Evolutionary conservation across 2,329 filamentous ascomycete genomes (phyloP).

Genomic region (Colletotrichum sp.): DNA sequence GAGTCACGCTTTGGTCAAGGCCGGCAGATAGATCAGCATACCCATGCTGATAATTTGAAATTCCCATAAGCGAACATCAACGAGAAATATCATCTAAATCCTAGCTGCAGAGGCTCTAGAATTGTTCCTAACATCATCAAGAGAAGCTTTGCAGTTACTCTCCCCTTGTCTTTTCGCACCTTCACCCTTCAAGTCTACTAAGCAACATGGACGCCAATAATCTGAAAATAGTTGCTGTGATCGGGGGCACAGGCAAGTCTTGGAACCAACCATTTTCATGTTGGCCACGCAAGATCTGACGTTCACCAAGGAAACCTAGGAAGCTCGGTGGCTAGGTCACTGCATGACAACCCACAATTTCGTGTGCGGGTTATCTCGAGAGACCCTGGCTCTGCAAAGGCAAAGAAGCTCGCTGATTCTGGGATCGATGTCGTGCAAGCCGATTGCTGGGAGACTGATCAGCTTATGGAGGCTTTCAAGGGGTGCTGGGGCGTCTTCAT

Average conservation of each 20-base stretch:
- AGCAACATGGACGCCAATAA: background rate
- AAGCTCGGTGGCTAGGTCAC: background rate
- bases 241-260: background rate
- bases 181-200: background rate
- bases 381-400: background rate
- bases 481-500: background rate
- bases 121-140: background rate
- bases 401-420: background rate
- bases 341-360: background rate
- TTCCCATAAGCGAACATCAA: background rate
- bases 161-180: background rate
- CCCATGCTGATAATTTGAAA: background rate
- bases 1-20: background rate
- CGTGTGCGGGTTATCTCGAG: background rate
- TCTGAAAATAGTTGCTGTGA: background rate
- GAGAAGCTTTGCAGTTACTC: rapidly evolving
- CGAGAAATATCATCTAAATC: background rate
- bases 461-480: background rate
- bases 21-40: background rate
- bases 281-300: background rate
- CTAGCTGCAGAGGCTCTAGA: background rate
- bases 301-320: background rate
- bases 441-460: background rate
- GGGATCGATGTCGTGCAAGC: background rate
- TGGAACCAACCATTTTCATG: background rate